Evolutionary conservation across 495 filamentous ascomycete genomes (phyloP), one percentile per base, ranked within the genome.

Genomic region (Penicillium nucicola): DNA sequence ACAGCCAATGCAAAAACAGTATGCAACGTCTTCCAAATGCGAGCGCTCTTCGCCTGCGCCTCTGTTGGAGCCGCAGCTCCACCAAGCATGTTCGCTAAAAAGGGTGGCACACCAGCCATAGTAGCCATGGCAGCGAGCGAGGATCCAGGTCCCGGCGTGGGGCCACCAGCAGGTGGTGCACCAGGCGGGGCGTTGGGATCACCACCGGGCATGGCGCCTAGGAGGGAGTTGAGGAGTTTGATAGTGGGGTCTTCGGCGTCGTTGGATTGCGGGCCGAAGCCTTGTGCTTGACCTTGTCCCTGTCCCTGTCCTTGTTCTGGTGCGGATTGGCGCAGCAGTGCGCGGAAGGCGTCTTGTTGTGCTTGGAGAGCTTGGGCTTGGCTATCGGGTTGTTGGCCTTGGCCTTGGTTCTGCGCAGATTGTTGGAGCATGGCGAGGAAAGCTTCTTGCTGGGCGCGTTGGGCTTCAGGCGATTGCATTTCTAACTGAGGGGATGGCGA

Each of bases 1-100:
- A 95, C 72, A 1, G 71, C 66, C 11, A 95, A 62, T 0, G 90
- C 83, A 65, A 92, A 87, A 0, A 89, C 33, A 2, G 83, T 80
- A 66, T 96, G 91, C 13, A 93, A 61, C 12, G 89, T 73, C 44
- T 87, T 84, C 89, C 90, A 95, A 1, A 89, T 48, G 48, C 82
- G 77, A 1, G 68, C 58, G 9, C 66, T 67, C 46, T 69, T 77
- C 65, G 75, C 75, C 56, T 70, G 69, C 49, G 67, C 52, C 33
- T 75, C 69, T 5, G 68, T 64, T 13, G 69, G 64, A 9, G 60
- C 56, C 20, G 64, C 48, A 11, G 55, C 50, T 51, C 56, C 60
- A 18, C 64, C 61, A 12, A 76, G 39, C 60, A 80, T 55, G 33
- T 64, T 68, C 1, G 76, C 67, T 0, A 80, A 46, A 39, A 73